Evolutionary conservation across 306 rosid species (phyloP).

Genomic region (Fragaria iinumae): DNA sequence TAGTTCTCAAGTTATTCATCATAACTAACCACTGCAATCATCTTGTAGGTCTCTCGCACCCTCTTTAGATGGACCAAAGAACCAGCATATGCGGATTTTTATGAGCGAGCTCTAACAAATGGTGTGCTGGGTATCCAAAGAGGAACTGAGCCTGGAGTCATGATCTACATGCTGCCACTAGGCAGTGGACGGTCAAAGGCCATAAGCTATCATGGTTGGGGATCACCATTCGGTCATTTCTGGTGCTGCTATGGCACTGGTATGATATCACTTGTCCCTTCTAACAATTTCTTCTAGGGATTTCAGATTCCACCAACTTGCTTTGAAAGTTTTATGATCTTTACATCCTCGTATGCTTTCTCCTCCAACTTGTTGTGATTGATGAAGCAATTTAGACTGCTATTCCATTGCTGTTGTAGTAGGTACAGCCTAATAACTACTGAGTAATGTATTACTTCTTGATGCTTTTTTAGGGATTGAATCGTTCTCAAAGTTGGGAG

Average conservation of each 20-base stretch:
- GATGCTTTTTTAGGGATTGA: constrained; percentile 53
- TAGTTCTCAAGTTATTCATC: not conserved
- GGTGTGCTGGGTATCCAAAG: constrained; percentile 86
- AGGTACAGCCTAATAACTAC: not conserved
- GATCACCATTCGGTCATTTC: constrained; percentile 49
- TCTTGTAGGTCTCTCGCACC: constrained; percentile 75
- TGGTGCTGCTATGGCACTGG: constrained; percentile 99
- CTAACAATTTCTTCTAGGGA: not conserved
- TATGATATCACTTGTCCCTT: constrained; percentile 18
- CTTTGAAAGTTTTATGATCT: not conserved
- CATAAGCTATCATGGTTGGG: constrained; percentile 60
- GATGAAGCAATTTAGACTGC: constrained; percentile 2
- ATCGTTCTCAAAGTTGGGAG: constrained; percentile 87
- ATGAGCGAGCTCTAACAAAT: constrained; percentile 86
- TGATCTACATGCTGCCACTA: constrained; percentile 89
- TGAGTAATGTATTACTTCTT: not conserved
- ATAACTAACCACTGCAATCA: not conserved
- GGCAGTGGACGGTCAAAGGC: constrained; percentile 75
- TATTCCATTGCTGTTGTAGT: not conserved
- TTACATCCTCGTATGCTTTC: not conserved
- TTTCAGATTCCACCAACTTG: constrained; percentile 1
- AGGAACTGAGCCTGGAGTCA: constrained; percentile 91
- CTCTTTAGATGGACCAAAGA: constrained; percentile 88
- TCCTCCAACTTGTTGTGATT: not conserved
- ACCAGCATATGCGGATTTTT: constrained; percentile 76